Percentiles rank a stretch among this genome's conserved stretches.
Conservation (phyloP, 352 stramenopile genomes). For the Pythium sukuiense region DNA sequence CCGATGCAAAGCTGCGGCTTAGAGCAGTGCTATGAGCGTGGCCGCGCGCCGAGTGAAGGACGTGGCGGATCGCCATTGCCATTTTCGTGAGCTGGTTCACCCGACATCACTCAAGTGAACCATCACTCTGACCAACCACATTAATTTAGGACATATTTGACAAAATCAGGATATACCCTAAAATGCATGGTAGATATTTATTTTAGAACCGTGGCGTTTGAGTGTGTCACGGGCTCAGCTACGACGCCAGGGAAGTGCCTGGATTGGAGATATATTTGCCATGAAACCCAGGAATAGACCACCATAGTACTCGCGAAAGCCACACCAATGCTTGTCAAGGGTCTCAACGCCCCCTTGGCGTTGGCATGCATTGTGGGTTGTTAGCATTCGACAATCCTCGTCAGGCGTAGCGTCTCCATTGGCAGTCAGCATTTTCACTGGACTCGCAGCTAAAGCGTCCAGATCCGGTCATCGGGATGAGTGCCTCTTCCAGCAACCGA, state of each 20-base stretch:
- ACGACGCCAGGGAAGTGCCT: too few species aligned
- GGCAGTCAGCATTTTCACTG: background rate
- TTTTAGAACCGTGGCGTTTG: background rate
- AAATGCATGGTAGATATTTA: background rate
- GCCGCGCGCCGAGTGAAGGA: background rate
- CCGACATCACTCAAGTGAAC: background rate
- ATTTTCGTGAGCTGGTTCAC: background rate
- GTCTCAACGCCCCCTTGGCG: too few species aligned
- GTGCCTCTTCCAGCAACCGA: background rate
- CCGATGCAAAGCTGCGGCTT: background rate
- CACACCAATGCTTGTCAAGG: too few species aligned
- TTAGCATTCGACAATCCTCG: background rate
- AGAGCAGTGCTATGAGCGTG: slow-evolving; percentile 39
- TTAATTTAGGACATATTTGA: background rate
- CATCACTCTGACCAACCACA: background rate
- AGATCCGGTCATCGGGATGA: background rate
- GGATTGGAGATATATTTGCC: too few species aligned
- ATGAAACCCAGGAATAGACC: too few species aligned
- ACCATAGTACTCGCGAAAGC: too few species aligned
- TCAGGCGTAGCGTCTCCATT: background rate
- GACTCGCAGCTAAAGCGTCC: background rate
- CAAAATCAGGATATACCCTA: background rate
- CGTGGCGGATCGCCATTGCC: background rate
- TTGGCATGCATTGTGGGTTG: too few species aligned
- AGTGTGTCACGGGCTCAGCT: too few species aligned